Conservation (phyloP, 176 grass and related monocot genomes). For the Lolium perenne region DNA sequence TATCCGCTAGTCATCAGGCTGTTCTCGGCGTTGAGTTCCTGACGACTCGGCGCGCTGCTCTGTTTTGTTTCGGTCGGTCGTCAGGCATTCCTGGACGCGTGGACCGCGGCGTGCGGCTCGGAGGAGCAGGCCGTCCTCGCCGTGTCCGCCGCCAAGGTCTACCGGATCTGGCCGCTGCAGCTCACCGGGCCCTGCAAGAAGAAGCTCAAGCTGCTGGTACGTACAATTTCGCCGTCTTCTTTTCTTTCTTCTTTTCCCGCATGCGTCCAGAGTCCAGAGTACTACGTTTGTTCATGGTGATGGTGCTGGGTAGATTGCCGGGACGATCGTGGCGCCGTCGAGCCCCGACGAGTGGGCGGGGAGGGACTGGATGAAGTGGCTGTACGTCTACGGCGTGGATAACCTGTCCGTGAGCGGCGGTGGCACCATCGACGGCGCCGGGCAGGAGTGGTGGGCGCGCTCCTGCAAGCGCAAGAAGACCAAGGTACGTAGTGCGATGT, state of each 20-base stretch:
- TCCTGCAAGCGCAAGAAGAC: constrained; percentile 76
- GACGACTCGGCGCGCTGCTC: neutral
- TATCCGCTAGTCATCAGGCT: neutral
- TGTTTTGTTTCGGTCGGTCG: neutral
- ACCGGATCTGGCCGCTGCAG: constrained; percentile 58
- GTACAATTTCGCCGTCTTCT: neutral
- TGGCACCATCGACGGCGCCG: constrained; percentile 80
- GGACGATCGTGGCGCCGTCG: constrained; percentile 61
- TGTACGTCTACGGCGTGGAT: constrained; percentile 66
- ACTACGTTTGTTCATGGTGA: neutral
- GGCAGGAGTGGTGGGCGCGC: constrained; percentile 79
- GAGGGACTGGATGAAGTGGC: constrained; percentile 63
- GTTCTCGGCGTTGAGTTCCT: neutral
- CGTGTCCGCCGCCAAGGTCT: constrained; percentile 59
- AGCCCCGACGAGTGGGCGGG: constrained; percentile 64
- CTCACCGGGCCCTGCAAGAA: constrained; percentile 75
- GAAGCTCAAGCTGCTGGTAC: constrained; percentile 74
- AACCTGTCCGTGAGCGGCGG: constrained; percentile 60
- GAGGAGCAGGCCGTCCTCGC: constrained; percentile 43
- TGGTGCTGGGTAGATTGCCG: constrained; percentile 37
- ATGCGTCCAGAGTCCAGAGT: neutral
- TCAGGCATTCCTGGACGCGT: constrained; percentile 73
- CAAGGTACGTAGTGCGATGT: constrained; percentile 22
- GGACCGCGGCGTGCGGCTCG: constrained; percentile 60
- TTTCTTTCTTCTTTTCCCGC: neutral